Conservation (phyloP, 1,284 basidiomycete genomes). For the Ceratorhiza oryzae-sativae region DNA sequence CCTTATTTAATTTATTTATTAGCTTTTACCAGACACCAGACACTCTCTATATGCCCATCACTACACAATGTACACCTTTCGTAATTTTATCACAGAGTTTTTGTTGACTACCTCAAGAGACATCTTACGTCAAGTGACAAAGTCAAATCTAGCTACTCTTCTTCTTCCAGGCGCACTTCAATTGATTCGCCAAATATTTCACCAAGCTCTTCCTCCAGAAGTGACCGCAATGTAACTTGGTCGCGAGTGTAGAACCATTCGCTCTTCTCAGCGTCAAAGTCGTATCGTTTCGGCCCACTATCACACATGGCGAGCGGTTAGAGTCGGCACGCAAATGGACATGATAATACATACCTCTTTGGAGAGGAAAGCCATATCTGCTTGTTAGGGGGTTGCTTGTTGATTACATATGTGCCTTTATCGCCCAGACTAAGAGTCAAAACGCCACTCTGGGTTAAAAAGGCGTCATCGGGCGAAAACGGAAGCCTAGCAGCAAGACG, state of each 20-base stretch:
- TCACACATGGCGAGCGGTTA: neutral
- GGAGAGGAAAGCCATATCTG: constrained; percentile 99
- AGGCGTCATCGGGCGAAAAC: constrained; percentile 42
- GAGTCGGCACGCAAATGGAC: neutral
- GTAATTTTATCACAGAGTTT: neutral
- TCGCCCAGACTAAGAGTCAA: constrained; percentile 84
- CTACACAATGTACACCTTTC: neutral
- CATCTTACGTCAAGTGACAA: neutral
- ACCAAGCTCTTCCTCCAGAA: constrained; percentile 73
- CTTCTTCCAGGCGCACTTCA: constrained; percentile 46
- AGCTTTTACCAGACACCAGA: neutral
- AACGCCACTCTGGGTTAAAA: constrained; percentile 74
- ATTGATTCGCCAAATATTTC: constrained; percentile 45
- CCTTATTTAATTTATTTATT: neutral
- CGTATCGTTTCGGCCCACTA: constrained; percentile 90
- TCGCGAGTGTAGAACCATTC: constrained; percentile 84
- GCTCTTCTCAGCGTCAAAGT: constrained; percentile 64
- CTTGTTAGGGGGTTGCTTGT: constrained; percentile 99
- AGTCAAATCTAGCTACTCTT: neutral
- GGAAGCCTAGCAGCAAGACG: constrained; percentile 12
- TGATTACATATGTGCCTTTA: constrained; percentile 97
- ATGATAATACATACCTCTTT: constrained; percentile 61
- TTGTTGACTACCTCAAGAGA: no score
- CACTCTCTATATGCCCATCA: neutral
- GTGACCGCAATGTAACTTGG: constrained; percentile 63